A percentile compares a stretch with the other conserved stretches of the same genome.
Evolutionary conservation across 2,329 filamentous ascomycete species (phyloP).

Genomic region (Aspergillus uvarum): DNA sequence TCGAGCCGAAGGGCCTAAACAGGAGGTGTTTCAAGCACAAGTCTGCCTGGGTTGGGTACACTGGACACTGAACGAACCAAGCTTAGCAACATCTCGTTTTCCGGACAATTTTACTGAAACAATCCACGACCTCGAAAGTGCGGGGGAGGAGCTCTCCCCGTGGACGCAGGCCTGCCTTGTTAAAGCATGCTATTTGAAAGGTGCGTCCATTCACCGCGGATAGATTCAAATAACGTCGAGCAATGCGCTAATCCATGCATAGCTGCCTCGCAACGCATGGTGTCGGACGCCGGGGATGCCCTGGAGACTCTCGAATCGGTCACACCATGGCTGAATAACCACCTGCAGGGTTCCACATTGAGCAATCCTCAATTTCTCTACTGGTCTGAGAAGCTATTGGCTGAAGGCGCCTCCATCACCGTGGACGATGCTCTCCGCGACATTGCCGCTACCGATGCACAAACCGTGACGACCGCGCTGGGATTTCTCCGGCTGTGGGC

Average conservation of each 20-base stretch:
- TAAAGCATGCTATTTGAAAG: conserved; percentile 76
- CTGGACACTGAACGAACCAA: conserved; percentile 71
- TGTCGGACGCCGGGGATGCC: conserved; percentile 54
- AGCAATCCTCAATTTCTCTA: conserved; percentile 66
- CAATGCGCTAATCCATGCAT: conserved; percentile 16
- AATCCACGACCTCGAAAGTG: conserved; percentile 53
- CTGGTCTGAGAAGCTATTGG: conserved; percentile 77
- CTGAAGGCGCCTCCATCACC: conserved; percentile 70
- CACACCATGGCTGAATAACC: conserved; percentile 58
- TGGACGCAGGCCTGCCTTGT: conserved; percentile 83
- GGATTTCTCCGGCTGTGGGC: conserved; percentile 51
- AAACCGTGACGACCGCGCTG: conserved; percentile 41
- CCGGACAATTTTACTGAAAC: conserved; percentile 63
- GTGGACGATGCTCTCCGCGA: conserved; percentile 49
- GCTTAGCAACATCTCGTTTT: conserved; percentile 59
- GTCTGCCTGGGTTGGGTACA: conserved; percentile 84
- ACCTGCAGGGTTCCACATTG: conserved; percentile 39
- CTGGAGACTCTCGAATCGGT: conserved; percentile 66
- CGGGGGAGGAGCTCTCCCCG: conserved; percentile 56
- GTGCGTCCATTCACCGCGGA: conserved; percentile 46
- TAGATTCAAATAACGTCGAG: neutral
- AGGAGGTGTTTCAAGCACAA: conserved; percentile 71
- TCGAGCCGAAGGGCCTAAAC: conserved; percentile 52
- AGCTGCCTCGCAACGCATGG: conserved; percentile 50
- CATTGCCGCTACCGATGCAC: conserved; percentile 22